Evolutionary conservation across 2,329 filamentous ascomycete genomes (phyloP).

Genomic region (Paracoccidioides brasiliensis): DNA sequence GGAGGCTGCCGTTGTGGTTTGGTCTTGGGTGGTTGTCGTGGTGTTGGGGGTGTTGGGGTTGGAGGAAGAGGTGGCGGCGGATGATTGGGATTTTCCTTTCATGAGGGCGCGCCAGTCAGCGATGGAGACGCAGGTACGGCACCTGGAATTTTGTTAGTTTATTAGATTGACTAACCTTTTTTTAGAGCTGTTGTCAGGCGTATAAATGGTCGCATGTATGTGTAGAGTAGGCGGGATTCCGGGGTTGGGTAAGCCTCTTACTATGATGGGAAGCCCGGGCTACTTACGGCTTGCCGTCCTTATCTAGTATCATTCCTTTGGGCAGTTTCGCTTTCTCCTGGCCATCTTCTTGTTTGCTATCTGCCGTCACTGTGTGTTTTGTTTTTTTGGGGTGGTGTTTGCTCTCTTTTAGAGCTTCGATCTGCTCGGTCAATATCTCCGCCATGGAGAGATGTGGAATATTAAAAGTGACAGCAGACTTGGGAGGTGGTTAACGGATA

Average conservation of each 20-base stretch:
- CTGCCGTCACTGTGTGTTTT: background rate
- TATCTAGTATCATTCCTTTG: slow-evolving; percentile 38
- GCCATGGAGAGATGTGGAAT: slow-evolving; percentile 7
- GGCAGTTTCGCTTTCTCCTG: slow-evolving; percentile 20
- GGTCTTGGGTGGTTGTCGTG: slow-evolving; percentile 13
- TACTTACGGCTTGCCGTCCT: slow-evolving; percentile 38
- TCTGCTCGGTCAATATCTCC: slow-evolving; percentile 16
- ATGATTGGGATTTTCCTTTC: slow-evolving; percentile 23
- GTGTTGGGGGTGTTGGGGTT: slow-evolving; percentile 24
- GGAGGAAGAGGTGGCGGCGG: slow-evolving; percentile 12
- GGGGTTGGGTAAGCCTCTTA: background rate
- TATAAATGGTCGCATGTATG: background rate
- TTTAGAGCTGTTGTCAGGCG: background rate
- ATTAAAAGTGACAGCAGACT: background rate
- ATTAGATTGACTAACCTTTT: background rate
- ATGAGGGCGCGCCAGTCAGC: slow-evolving; percentile 35
- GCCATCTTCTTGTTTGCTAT: slow-evolving; percentile 1
- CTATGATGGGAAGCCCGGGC: background rate
- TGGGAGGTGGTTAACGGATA: no score
- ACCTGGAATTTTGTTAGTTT: slow-evolving; percentile 20
- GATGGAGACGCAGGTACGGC: slow-evolving; percentile 36
- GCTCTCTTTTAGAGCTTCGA: slow-evolving; percentile 7
- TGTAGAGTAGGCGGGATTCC: background rate
- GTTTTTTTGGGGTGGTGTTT: slow-evolving; percentile 6
- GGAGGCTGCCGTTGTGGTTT: slow-evolving; percentile 18